Base-by-base conservation (phyloP, 257 asterid genomes). In the Echites panduratus region DNA sequence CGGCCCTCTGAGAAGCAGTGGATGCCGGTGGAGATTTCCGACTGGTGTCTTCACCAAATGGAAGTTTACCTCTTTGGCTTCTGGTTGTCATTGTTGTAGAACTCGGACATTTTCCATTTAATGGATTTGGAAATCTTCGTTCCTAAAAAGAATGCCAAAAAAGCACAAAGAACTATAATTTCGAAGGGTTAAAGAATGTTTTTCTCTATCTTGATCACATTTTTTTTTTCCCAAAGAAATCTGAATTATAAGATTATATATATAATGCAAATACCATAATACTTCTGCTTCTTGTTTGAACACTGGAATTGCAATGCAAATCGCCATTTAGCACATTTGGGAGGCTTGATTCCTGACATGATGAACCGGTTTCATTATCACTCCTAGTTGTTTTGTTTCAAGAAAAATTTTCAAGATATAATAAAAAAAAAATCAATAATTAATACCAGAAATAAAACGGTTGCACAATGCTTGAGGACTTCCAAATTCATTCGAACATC, bases 401-500 rank as follows among this genome's bases (percentile, higher is more conserved):
- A 43, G 38, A 69, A 29, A 45, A 32, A 52, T 43, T 1, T 2
- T 14, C 16, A 61, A 49, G 20, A 54, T n/a, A 32, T 24, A n/a
- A 2, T 26, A 14, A 66, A 12, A 6, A 11, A 68, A 32, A 70
- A 59, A 20, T 35, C 47, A 20, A 16, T 3, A 11, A 38, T 32
- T 32, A 32, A 32, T 85, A 89, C 99, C 97, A 95, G 83, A 59
- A 95, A 79, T 27, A 95, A 75, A 13, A 95, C 99, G 0, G 99
- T 89, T 68, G 98, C 99, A 77, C 99, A 95, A 81, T 95, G 93
- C 85, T 95, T 95, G 69, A 95, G 75, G 49, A 95, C 99, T 80
- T 95, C 98, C 87, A 95, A 75, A 72, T 95, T 91, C 97, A 95
- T 84, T 67, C 98, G 86, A 47, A 83, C 97, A 81, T 95, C 99